phyloP scores from a whole-genome alignment of 2,329 filamentous ascomycete genomes.

The Aspergillus novofumigatus region DNA sequence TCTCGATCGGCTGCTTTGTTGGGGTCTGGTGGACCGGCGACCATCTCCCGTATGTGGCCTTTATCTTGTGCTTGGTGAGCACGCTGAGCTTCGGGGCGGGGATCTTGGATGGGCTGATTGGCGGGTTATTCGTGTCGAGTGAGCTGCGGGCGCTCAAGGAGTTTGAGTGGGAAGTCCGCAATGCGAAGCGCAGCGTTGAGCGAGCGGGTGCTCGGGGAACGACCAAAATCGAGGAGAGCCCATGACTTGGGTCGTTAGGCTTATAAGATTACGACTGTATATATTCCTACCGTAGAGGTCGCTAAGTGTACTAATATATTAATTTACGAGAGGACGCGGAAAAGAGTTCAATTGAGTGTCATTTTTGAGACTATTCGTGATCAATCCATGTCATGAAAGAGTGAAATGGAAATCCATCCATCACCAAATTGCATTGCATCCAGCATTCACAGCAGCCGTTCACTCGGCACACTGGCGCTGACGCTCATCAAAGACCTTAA shows the following conservation, averaged over 20 bases:
- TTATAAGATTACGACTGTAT: neutral
- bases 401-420: neutral
- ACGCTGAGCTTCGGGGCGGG: slow-evolving; percentile 74
- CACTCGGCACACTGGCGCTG: slow-evolving; percentile 70
- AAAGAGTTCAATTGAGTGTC: neutral
- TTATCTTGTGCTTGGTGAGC: slow-evolving; percentile 73
- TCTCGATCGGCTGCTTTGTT: slow-evolving; percentile 70
- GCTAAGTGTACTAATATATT: neutral
- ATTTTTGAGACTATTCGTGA: neutral
- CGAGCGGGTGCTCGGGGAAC: neutral
- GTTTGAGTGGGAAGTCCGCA: slow-evolving; percentile 88
- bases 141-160: slow-evolving; percentile 81
- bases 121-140: slow-evolving; percentile 77
- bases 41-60: slow-evolving; percentile 69
- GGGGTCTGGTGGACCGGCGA: slow-evolving; percentile 74
- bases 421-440: neutral
- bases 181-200: slow-evolving; percentile 42
- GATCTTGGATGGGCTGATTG: slow-evolving; percentile 78
- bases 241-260: neutral
- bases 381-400: neutral
- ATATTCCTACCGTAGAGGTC: neutral
- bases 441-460: slow-evolving; percentile 2
- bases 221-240: neutral
- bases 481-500: slow-evolving; percentile 71
- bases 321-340: neutral